Base-by-base conservation (phyloP, 2,329 filamentous ascomycete species). In the Chaetomium strumarium region DNA sequence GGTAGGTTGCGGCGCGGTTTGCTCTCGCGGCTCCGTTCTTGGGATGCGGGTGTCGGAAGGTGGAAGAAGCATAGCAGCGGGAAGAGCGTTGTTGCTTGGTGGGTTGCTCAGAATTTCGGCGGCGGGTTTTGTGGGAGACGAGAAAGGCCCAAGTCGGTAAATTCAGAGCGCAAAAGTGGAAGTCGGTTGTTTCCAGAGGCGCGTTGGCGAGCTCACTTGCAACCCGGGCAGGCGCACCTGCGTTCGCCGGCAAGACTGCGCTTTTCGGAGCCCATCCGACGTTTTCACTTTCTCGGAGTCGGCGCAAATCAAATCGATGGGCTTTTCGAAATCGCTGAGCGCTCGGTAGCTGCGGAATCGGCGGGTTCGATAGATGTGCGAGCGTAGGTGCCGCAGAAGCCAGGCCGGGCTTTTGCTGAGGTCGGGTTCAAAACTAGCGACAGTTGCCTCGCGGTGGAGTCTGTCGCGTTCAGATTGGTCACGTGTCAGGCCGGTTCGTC, bases 231-330 rank as follows among this genome's bases (percentile, higher is more conserved):
- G 9, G 16, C 5, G 42, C 16, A 29, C 51, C 59, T 60, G 60
- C 57, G 54, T 49, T 37, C 57, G 54, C 68, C 66, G 62, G 64
- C 67, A 65, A 68, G 66, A 65, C 66, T 68, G 68, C 56, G 53
- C 49, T 57, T 50, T 30, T 24, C 45, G 46, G 48, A 51, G 49
- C 54, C 60, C 60, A 62, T 62, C 53, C 60, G 56, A 46, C 44
- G 51, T 17, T 30, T 14, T 49, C 29, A 14, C 12, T 33, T 48
- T 14, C 19, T 39, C 33, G 46, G 13, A 16, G 12, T 30, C 31
- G 38, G 39, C 24, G 30, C 20, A 16, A 36, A 48, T 54, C 29
- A 17, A 44, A 16, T 52, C 53, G 34, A 20, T 17, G 20, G 40
- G 33, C 24, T 39, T 6, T 51, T 31, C 16, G 17, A 7, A 17